Percentiles rank a stretch among this genome's conserved stretches.
These are phyloP conservation scores for Kodamaea kaohsiungensis DNA, from an alignment of 805 yeast species.

Conservation along the genomic window DNA sequence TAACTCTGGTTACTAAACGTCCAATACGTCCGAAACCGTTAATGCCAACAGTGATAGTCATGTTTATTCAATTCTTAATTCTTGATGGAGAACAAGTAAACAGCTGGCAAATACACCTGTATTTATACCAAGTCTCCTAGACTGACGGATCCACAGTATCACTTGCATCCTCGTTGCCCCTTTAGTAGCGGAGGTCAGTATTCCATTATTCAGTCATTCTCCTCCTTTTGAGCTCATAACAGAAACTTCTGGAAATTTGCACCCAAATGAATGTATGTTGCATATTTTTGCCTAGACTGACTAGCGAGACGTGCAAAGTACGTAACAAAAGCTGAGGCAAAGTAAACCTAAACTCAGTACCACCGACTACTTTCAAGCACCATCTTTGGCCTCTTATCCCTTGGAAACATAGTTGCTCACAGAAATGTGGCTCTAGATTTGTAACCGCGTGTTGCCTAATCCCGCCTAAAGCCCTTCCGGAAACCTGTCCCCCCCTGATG, in stretches of 20 bases:
- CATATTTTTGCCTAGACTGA: not conserved
- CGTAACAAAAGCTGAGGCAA: too few species aligned
- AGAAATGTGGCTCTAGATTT: not conserved
- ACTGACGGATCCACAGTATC: not conserved
- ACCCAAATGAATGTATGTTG: not conserved
- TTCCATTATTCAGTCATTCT: not conserved
- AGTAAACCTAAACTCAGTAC: too few species aligned
- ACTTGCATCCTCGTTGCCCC: not conserved
- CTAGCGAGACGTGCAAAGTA: not conserved
- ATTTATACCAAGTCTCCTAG: not conserved
- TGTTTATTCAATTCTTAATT: constrained; percentile 5
- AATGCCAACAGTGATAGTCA: constrained; percentile 75
- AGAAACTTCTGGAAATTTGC: not conserved
- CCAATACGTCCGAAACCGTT: constrained; percentile 97
- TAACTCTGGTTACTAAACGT: constrained; percentile 84
- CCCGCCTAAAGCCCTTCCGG: not conserved
- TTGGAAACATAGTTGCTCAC: not conserved
- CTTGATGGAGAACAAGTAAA: not conserved
- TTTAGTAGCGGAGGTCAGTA: not conserved
- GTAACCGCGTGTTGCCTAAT: not conserved
- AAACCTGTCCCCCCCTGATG: not conserved
- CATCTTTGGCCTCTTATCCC: too few species aligned
- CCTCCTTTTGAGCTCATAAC: not conserved
- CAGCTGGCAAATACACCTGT: not conserved
- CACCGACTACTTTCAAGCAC: not conserved